A percentile compares a stretch with the other conserved stretches of the same genome.
Conservation (phyloP, 441 rosid species). For the Brassica hybrid region DNA sequence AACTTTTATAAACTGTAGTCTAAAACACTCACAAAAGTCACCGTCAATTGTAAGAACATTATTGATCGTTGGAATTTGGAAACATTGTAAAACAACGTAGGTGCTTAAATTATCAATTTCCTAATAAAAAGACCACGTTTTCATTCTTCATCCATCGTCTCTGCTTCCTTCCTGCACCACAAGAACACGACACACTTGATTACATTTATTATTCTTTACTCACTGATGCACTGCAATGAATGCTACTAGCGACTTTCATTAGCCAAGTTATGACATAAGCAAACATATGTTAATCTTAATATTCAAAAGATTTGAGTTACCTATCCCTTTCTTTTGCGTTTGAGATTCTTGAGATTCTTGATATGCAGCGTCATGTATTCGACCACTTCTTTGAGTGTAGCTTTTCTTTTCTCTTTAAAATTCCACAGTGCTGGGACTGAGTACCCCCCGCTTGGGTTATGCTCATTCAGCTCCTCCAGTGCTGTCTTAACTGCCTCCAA, state of each 20-base stretch:
- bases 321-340: slow-evolving; percentile 52
- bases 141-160: not conserved
- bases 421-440: slow-evolving; percentile 73
- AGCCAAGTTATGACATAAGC: not conserved
- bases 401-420: slow-evolving; percentile 70
- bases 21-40: not conserved
- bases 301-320: not conserved
- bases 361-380: slow-evolving; percentile 50
- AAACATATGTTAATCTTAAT: not conserved
- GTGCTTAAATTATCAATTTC: not conserved
- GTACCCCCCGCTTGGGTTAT: slow-evolving; percentile 85
- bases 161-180: slow-evolving; percentile 2
- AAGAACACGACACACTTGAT: not conserved
- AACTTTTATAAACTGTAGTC: not conserved
- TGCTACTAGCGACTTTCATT: no score
- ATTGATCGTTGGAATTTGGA: not conserved
- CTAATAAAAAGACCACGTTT: not conserved
- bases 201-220: not conserved
- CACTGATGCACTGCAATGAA: not conserved
- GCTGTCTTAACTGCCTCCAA: slow-evolving; percentile 61
- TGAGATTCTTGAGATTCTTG: slow-evolving; percentile 53
- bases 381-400: slow-evolving; percentile 85
- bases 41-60: not conserved
- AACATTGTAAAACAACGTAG: not conserved
- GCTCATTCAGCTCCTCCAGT: slow-evolving; percentile 75